Evolutionary conservation across 2,329 filamentous ascomycete genomes (phyloP), one percentile per base, ranked within the genome.

Genomic region (Cladophialophora exuberans): DNA sequence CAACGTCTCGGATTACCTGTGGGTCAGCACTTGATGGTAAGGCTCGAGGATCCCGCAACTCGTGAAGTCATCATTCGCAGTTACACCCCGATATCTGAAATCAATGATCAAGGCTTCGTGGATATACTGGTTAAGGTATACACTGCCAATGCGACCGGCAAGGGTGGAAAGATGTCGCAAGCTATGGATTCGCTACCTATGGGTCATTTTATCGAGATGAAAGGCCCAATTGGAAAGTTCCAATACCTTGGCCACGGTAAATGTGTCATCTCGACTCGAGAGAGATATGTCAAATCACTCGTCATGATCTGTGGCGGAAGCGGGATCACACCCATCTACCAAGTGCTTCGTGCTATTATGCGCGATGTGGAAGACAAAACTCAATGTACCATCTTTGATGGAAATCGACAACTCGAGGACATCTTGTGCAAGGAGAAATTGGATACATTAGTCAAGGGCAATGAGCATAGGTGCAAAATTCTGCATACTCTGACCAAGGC

Each of bases 241-340:
- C 83, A 88, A 65, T 96, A 96, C 65, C 75, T 86, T 0, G 87
- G 88, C 0, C 72, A 76, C 0, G 90, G 91, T 0, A 60, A 71
- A 1, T 90, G 88, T 64, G 67, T 73, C 0, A 73, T 96, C 36
- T 82, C 82, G 26, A 81, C 81, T 0, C 78, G 75, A 17, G 69
- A 76, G 54, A 76, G 85, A 7, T 71, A 64, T 0, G 81, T 95
- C 1, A 81, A 79, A 48, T 81, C 80, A 10, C 90, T 96, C 70
- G 77, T 88, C 67, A 96, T 96, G 90, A 85, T 96, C 26, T 94
- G 89, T 64, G 92, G 82, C 11, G 92, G 92, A 4, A 89, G 84
- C n/a, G 92, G 92, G 1, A 88, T 97, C 66, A 96, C 92, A n/a
- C 92, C 92, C 0, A 89, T 96, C 60, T 94, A 86, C 68, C 89